Evolutionary conservation across 257 asterid species (phyloP).

Genomic region (Rhazya stricta): DNA sequence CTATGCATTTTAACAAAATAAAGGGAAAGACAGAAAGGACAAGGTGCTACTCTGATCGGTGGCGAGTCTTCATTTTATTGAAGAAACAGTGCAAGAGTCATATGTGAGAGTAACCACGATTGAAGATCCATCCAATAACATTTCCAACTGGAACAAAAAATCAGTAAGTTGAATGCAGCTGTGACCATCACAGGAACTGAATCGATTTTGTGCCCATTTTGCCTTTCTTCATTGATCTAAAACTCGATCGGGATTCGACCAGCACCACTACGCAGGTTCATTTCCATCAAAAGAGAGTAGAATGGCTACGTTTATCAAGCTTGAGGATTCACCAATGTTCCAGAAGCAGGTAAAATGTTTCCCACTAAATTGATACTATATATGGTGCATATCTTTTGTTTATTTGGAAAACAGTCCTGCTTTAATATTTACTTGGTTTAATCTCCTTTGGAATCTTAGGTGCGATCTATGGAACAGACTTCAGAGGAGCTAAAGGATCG

Average conservation of each 20-base stretch:
- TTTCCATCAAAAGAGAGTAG: not conserved
- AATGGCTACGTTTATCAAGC: slow-evolving; percentile 79
- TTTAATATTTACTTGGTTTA: slow-evolving; percentile 2
- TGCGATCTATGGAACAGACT: slow-evolving; percentile 74
- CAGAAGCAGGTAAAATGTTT: slow-evolving; percentile 59
- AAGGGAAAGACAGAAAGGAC: too few species aligned
- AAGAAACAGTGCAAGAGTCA: too few species aligned
- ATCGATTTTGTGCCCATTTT: not conserved
- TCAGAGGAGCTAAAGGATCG: slow-evolving; percentile 85
- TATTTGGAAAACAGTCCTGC: not conserved
- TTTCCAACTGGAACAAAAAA: too few species aligned
- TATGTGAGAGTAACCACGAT: too few species aligned
- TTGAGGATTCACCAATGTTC: slow-evolving; percentile 98
- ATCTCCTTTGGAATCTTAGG: slow-evolving; percentile 29
- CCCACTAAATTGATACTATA: not conserved
- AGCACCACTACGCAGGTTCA: not conserved
- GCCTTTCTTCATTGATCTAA: slow-evolving; percentile 1
- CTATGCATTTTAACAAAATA: too few species aligned
- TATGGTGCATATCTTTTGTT: not conserved
- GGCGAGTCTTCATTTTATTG: too few species aligned
- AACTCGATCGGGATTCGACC: not conserved
- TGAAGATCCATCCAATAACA: too few species aligned
- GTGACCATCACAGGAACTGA: not conserved
- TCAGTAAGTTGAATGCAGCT: not conserved
- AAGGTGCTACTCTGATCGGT: too few species aligned